These are phyloP conservation scores for Gossypium trilobum DNA, from an alignment of 441 rosid genomes.

Conservation along the genomic window DNA sequence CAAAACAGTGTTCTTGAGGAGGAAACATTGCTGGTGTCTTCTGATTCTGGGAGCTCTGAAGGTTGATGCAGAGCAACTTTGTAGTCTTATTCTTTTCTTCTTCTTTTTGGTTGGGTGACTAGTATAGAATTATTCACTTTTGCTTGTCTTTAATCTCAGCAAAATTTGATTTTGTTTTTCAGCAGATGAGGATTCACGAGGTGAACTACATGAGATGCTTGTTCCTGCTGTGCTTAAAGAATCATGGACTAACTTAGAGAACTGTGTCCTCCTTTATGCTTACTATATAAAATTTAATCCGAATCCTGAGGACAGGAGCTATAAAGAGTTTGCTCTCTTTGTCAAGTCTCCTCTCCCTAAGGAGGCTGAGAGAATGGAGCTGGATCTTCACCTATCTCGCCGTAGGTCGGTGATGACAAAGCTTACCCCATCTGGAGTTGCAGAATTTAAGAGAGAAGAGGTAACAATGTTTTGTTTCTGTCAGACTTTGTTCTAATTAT, in stretches of 20 bases:
- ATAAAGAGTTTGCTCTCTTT: constrained; percentile 75
- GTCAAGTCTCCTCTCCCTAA: constrained; percentile 61
- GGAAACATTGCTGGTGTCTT: constrained; percentile 24
- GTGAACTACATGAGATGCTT: constrained; percentile 70
- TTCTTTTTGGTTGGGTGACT: neutral
- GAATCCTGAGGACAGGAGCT: constrained; percentile 68
- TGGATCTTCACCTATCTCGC: constrained; percentile 83
- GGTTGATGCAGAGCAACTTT: constrained; percentile 35
- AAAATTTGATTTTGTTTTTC: constrained; percentile 19
- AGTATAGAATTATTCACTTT: neutral
- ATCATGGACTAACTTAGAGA: constrained; percentile 41
- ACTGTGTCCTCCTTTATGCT: constrained; percentile 36
- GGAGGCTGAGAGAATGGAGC: constrained; percentile 69
- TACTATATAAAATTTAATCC: constrained; percentile 65
- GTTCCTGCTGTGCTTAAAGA: constrained; percentile 58
- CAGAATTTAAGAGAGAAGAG: constrained; percentile 47
- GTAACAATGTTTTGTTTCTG: constrained; percentile 27
- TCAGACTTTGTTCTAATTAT: constrained; percentile 12
- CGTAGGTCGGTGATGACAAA: constrained; percentile 64
- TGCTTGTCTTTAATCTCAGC: neutral
- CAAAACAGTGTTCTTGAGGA: constrained; percentile 36
- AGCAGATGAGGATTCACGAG: constrained; percentile 50
- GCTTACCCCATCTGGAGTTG: constrained; percentile 45
- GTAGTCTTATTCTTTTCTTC: constrained; percentile 8
- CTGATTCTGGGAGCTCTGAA: constrained; percentile 35